Conservation (phyloP, 2,329 filamentous ascomycete species). For the Trichoderma afroharzianum region DNA sequence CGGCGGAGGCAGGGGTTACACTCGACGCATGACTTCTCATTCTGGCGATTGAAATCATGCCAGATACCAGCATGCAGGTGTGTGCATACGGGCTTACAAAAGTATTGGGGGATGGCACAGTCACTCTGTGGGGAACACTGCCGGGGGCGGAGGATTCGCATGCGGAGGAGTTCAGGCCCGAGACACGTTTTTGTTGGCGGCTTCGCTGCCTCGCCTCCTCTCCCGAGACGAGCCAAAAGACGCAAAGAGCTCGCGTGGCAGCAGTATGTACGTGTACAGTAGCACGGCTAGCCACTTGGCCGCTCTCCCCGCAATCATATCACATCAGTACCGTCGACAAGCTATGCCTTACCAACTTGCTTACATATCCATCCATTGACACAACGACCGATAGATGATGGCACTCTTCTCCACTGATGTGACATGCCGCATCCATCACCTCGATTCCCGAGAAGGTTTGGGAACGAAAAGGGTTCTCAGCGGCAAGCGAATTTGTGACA, state of each 20-base stretch:
- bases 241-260: background rate
- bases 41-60: slow-evolving; percentile 11
- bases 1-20: background rate
- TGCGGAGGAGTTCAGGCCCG: background rate
- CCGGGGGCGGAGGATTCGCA: background rate
- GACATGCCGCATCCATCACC: background rate
- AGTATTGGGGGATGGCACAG: background rate
- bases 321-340: background rate
- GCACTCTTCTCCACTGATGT: background rate
- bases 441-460: background rate
- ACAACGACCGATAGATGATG: background rate
- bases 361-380: background rate
- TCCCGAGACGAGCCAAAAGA: background rate
- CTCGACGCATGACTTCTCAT: slow-evolving; percentile 4
- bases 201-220: background rate
- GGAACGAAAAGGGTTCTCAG: background rate
- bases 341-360: background rate
- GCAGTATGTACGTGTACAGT: too few species aligned
- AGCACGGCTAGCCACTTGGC: background rate
- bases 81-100: background rate
- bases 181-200: background rate
- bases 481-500: background rate
- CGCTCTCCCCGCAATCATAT: background rate
- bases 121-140: background rate
- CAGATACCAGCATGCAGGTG: slow-evolving; percentile 11